Evolutionary conservation across 129 eudicot species (phyloP).

Genomic region (Mikania micrantha): DNA sequence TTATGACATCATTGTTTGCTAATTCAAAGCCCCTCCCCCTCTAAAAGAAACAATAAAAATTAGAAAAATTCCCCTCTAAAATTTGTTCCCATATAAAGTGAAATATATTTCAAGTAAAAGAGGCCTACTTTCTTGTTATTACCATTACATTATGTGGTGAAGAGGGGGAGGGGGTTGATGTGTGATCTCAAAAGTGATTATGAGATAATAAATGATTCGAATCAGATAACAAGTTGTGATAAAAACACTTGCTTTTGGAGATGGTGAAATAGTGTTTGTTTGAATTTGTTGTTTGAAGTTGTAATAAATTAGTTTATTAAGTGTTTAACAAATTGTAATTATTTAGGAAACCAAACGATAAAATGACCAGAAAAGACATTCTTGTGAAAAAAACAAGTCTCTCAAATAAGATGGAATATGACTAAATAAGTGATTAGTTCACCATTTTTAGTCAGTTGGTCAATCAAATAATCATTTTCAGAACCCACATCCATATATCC

Average conservation of each 20-base stretch:
- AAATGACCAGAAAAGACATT: background rate
- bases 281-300: background rate
- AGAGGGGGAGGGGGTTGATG: too few relatives aligned
- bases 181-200: background rate
- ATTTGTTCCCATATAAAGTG: background rate
- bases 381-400: background rate
- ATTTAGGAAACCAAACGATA: background rate
- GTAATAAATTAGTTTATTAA: too few relatives aligned
- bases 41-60: background rate
- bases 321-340: background rate
- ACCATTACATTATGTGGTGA: too few relatives aligned
- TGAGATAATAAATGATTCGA: too few relatives aligned
- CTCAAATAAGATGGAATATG: too few relatives aligned
- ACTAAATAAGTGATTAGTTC: too few relatives aligned
- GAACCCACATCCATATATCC: background rate
- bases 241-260: background rate
- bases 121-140: background rate
- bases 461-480: background rate
- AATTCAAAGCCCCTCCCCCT: background rate
- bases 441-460: too few relatives aligned
- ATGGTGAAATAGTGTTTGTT: background rate
- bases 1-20: background rate
- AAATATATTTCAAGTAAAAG: background rate
- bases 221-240: background rate
- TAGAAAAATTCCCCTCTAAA: background rate